Evolutionary conservation across 148 eudicot genomes (phyloP).

Genomic region (Euryodendron excelsum): DNA sequence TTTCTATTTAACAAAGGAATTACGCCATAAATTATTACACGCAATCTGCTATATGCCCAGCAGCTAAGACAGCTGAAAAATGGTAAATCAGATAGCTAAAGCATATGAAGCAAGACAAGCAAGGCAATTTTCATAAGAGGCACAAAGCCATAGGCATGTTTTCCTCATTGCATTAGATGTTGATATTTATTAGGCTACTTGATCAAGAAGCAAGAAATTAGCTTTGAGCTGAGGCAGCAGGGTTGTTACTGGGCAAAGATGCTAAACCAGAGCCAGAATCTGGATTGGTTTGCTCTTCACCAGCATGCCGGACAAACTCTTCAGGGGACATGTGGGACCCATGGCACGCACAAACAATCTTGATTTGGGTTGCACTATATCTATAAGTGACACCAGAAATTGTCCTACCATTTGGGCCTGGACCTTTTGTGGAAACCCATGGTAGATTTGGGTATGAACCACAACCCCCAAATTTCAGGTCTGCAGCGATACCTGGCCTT

Average conservation of each 20-base stretch:
- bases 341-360: conserved; percentile 96
- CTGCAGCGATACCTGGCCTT: conserved; percentile 75
- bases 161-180: background rate
- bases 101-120: background rate
- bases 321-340: conserved; percentile 86
- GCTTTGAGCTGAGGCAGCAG: conserved; percentile 67
- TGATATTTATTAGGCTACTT: conserved; percentile 12
- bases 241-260: conserved; percentile 50
- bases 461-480: conserved; percentile 78
- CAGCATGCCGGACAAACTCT: conserved; percentile 79
- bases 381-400: conserved; percentile 91
- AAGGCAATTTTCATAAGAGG: background rate
- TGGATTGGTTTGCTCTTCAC: conserved; percentile 47
- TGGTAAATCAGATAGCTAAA: background rate
- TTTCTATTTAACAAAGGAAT: background rate
- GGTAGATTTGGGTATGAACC: conserved; percentile 84
- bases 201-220: conserved; percentile 22
- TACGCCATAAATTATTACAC: background rate
- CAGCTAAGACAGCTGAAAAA: background rate
- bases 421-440: conserved; percentile 93
- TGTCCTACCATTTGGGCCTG: conserved; percentile 79
- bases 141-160: background rate
- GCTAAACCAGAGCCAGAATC: conserved; percentile 40
- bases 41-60: background rate
- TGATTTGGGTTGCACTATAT: conserved; percentile 66